These are phyloP conservation scores for Rhizophagus clarus DNA, from an alignment of 192 early-diverging fungal genomes.

Conservation along the genomic window DNA sequence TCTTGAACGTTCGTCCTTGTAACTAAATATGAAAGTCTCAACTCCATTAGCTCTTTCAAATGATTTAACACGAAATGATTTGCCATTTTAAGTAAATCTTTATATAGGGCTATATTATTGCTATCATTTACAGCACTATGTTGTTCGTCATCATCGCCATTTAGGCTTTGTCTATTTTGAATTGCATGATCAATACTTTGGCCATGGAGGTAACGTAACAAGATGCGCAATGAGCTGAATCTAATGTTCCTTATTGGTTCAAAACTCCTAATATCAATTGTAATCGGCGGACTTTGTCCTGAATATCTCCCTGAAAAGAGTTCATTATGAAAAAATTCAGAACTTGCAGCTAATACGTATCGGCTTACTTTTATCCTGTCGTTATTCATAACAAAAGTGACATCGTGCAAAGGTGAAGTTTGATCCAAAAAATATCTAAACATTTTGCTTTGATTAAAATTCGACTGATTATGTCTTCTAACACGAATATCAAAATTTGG, in stretches of 20 bases:
- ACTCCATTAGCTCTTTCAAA: background rate
- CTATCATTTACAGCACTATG: background rate
- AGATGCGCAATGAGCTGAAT: background rate
- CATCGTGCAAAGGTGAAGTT: background rate
- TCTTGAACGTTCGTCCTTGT: background rate
- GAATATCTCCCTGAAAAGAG: background rate
- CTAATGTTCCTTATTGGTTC: background rate
- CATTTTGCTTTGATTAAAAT: background rate
- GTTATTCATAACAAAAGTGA: background rate
- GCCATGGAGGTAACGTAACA: slow-evolving; percentile 15
- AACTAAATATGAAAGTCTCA: background rate
- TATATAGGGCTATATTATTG: background rate
- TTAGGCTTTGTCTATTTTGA: background rate
- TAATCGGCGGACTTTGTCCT: background rate
- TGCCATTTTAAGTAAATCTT: background rate
- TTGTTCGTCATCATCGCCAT: background rate
- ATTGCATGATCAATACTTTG: slow-evolving; percentile 16
- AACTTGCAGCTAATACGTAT: slow-evolving; percentile 4
- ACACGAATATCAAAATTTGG: background rate
- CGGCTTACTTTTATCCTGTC: background rate
- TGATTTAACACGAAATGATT: background rate
- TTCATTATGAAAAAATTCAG: background rate
- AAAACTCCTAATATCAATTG: background rate
- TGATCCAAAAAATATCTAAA: background rate
- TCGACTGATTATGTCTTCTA: background rate